phyloP scores from a whole-genome alignment of 257 asterid genomes.

The Asclepias syriaca region DNA sequence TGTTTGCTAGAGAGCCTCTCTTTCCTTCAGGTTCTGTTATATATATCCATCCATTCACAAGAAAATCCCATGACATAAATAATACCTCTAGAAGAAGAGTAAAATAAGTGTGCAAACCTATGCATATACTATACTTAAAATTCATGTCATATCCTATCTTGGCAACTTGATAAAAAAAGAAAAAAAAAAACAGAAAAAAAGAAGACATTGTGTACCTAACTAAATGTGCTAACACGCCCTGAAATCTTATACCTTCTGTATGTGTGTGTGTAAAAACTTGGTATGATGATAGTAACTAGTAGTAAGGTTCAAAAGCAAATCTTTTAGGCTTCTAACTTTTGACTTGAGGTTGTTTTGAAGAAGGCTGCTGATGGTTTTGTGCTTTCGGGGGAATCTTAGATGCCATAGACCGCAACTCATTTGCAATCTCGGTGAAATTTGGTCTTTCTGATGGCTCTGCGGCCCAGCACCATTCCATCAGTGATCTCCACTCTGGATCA shows the following conservation, averaged over 20 bases:
- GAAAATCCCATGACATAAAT: no score
- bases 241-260: slow-evolving; percentile 6
- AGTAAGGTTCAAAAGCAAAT: not conserved
- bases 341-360: slow-evolving; percentile 37
- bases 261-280: slow-evolving; percentile 14
- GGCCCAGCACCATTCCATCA: slow-evolving; percentile 97
- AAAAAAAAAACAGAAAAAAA: no score
- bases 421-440: slow-evolving; percentile 66
- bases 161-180: no score
- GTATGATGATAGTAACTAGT: not conserved
- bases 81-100: no score
- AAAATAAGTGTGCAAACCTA: not conserved
- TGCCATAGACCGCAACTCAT: slow-evolving; percentile 70
- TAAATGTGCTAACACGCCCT: slow-evolving; percentile 1
- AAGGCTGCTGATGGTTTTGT: slow-evolving; percentile 43
- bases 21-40: no score
- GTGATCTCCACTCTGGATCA: slow-evolving; percentile 66
- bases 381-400: slow-evolving; percentile 63
- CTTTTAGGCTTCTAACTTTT: slow-evolving; percentile 28
- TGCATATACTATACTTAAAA: not conserved
- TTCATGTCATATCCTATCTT: not conserved
- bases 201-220: not conserved
- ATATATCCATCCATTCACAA: no score
- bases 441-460: slow-evolving; percentile 91
- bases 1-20: no score